Percentiles rank a stretch among this genome's conserved stretches.
Evolutionary conservation across 495 filamentous ascomycete genomes (phyloP).

Genomic region (Astrocystis sublimbata): DNA sequence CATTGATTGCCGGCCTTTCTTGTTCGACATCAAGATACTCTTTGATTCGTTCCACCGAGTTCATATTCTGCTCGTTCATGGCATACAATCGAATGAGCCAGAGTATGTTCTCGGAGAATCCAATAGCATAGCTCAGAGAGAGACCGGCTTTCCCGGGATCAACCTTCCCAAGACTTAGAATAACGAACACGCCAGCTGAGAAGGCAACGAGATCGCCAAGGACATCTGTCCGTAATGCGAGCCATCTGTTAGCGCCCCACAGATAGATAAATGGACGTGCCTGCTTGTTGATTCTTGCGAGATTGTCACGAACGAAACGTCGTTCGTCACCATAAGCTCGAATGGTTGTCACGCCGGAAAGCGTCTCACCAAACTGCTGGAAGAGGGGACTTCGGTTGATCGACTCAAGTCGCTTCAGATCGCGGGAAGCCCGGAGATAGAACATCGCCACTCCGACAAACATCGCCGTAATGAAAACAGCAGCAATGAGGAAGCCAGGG

Average conservation of each 20-base stretch:
- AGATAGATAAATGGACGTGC: conserved; percentile 93
- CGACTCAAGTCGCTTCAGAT: conserved; percentile 93
- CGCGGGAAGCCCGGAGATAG: conserved; percentile 87
- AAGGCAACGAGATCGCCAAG: conserved; percentile 91
- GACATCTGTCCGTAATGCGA: conserved; percentile 87
- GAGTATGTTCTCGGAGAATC: conserved; percentile 94
- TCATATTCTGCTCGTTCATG: conserved; percentile 98
- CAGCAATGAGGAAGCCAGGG: conserved; percentile 87
- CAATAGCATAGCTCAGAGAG: conserved; percentile 96
- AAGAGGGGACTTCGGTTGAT: conserved; percentile 93
- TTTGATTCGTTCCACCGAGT: conserved; percentile 96
- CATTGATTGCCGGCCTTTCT: conserved; percentile 77
- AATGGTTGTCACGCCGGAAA: conserved; percentile 96
- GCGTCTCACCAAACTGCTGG: conserved; percentile 96
- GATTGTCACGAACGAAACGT: conserved; percentile 92
- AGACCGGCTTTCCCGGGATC: conserved; percentile 94
- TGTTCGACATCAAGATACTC: conserved; percentile 98
- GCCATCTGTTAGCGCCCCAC: conserved; percentile 98
- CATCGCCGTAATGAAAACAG: conserved; percentile 76
- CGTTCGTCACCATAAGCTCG: conserved; percentile 94
- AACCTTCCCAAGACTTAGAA: conserved; percentile 77
- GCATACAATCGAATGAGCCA: conserved; percentile 98
- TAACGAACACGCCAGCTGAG: conserved; percentile 89
- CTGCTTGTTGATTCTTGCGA: conserved; percentile 84
- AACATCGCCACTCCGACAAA: conserved; percentile 84